phyloP scores from a whole-genome alignment of 148 eudicot genomes.

The Fagopyrum tataricum region DNA sequence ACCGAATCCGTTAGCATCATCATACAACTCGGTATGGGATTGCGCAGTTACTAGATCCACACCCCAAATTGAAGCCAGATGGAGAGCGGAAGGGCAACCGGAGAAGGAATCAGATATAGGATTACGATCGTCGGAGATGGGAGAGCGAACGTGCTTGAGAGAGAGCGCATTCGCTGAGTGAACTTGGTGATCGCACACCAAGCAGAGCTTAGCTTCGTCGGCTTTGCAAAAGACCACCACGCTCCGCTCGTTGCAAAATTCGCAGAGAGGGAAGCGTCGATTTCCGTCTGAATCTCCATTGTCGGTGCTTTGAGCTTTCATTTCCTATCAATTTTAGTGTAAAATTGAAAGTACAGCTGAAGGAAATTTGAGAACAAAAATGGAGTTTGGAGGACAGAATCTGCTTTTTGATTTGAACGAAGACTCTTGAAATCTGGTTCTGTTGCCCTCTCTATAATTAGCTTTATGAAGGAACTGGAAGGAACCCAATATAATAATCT shows the following conservation, averaged over 20 bases:
- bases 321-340: neutral
- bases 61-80: constrained; percentile 49
- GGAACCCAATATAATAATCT: neutral
- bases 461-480: neutral
- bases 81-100: constrained; percentile 48
- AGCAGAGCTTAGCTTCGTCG: constrained; percentile 74
- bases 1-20: neutral
- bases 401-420: neutral
- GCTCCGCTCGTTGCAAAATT: constrained; percentile 48
- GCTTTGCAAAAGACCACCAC: constrained; percentile 72
- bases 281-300: neutral
- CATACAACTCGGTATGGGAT: neutral
- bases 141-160: constrained; percentile 61
- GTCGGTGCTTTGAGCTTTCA: neutral
- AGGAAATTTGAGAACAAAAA: neutral
- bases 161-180: constrained; percentile 90
- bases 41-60: constrained; percentile 28
- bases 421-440: neutral
- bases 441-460: neutral
- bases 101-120: constrained; percentile 37
- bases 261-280: constrained; percentile 29
- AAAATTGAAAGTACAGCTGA: neutral
- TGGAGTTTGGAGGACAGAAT: neutral
- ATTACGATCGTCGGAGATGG: constrained; percentile 52
- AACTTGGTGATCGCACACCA: constrained; percentile 71